Percentiles rank a stretch among this genome's conserved stretches.
These are phyloP conservation scores for Candida labiduridarum DNA, from an alignment of 1,139 yeast species.

Conservation along the genomic window DNA sequence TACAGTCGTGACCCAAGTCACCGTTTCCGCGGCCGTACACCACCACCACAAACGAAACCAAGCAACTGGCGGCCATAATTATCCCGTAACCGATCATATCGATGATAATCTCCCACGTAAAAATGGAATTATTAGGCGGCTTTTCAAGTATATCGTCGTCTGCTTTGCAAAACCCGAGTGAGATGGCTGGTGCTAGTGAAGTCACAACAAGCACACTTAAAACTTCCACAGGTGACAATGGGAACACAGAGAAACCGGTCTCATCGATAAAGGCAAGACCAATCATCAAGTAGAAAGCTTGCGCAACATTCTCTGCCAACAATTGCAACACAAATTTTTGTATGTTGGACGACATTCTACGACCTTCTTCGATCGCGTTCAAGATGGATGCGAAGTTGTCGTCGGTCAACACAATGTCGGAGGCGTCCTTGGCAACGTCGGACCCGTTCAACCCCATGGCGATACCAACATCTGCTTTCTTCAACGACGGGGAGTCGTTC, in stretches of 20 bases:
- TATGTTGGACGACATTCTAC: conserved; percentile 79
- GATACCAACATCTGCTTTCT: conserved; percentile 79
- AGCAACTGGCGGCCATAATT: conserved; percentile 73
- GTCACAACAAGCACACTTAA: conserved; percentile 81
- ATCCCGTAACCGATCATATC: conserved; percentile 80
- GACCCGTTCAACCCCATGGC: conserved; percentile 52
- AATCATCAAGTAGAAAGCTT: conserved; percentile 69
- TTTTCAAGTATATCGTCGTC: conserved; percentile 42
- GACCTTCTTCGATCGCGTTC: conserved; percentile 71
- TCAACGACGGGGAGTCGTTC: conserved; percentile 80
- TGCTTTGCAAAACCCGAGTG: conserved; percentile 48
- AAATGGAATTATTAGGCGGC: conserved; percentile 67
- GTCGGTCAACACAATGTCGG: conserved; percentile 52
- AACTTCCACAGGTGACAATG: conserved; percentile 78
- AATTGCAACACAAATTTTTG: conserved; percentile 80
- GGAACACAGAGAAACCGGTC: conserved; percentile 67
- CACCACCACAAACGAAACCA: conserved; percentile 65
- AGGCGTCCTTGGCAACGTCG: too few relatives aligned
- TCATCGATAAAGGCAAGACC: conserved; percentile 72
- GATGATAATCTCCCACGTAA: conserved; percentile 67
- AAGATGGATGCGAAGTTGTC: conserved; percentile 56
- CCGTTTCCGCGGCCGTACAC: conserved; percentile 72
- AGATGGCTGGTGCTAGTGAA: conserved; percentile 85
- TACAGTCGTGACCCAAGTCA: conserved; percentile 67
- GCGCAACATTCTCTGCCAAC: conserved; percentile 78